Base-by-base conservation (phyloP, 2,329 filamentous ascomycete species). In the Aspergillus pseudotamarii region DNA sequence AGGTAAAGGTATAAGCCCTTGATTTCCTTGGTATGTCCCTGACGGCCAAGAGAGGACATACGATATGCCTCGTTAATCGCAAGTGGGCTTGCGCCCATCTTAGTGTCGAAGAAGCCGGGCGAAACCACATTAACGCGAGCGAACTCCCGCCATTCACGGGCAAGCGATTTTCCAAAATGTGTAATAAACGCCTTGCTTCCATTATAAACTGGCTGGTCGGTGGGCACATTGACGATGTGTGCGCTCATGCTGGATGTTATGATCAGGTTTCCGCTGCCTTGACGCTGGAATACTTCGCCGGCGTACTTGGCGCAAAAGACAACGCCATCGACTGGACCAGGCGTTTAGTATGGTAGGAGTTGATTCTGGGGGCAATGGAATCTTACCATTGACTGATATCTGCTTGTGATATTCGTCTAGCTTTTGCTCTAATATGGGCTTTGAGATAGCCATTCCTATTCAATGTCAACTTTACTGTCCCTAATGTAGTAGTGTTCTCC, bases 161-260 rank as follows among this genome's bases (percentile, higher is more conserved):
- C 84, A 32, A 88, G 75, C 1, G 79, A 83, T 71, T 85, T 86
- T 57, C 83, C 84, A 45, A 88, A 80, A 62, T 88, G 85, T 2
- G 81, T 84, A 21, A 86, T 80, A 30, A 80, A 85, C 0, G 85
- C 85, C 70, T 88, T 87, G 36, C 80, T 83, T 9, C 79, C 80
- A 65, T 88, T 88, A 73, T 87, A 88, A 14, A 84, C 82, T 1
- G 84, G 82, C 69, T 87, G 85, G 57, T 86, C 83, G n/a, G 80
- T 74, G 2, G 83, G 83, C 1, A 84, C 82, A 60, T 85, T 85
- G 68, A 84, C 83, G 50, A 85, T 80, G 61, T 81, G 79, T 0
- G 70, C 83, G 59, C 79, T 83, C 78, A 85, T 85, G 59, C 79
- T 81, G 0, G 80, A 81, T 4, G 82, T 84, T 67, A 86, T 83